Percentiles rank a stretch among this genome's conserved stretches.
phyloP scores from a whole-genome alignment of 106 monocot species.

The Dioscorea zingiberensis region DNA sequence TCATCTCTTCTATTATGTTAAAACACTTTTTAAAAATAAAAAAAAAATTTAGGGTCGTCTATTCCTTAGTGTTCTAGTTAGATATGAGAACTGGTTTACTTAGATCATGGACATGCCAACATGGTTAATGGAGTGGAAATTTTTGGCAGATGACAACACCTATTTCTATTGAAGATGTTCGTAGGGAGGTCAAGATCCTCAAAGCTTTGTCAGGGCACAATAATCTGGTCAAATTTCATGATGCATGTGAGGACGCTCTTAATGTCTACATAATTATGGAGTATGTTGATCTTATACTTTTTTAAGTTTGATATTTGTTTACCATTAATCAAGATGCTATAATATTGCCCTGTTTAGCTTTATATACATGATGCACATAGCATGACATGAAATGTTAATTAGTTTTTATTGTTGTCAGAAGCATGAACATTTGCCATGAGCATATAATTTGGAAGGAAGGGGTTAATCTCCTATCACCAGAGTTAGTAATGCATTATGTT shows the following conservation, averaged over 20 bases:
- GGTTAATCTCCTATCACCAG: too few relatives aligned
- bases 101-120: background rate
- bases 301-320: constrained; percentile 1
- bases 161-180: constrained; percentile 94
- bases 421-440: too few relatives aligned
- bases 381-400: too few relatives aligned
- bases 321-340: background rate
- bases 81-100: background rate
- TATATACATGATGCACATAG: background rate
- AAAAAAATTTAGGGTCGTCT: too few relatives aligned
- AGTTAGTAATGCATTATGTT: too few relatives aligned
- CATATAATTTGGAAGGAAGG: too few relatives aligned
- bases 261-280: constrained; percentile 99
- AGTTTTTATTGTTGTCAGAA: too few relatives aligned
- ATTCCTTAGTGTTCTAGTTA: background rate
- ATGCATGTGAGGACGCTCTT: constrained; percentile 96
- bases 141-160: constrained; percentile 79
- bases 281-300: constrained; percentile 51
- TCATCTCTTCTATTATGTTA: too few relatives aligned
- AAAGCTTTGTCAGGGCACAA: constrained; percentile 78
- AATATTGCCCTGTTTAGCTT: background rate
- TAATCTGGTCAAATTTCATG: constrained; percentile 82
- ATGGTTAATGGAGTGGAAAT: background rate
- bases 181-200: constrained; percentile 94
- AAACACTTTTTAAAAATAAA: too few relatives aligned